Evolutionary conservation across 805 yeast genomes (phyloP).

Genomic region (Saturnispora besseyi): DNA sequence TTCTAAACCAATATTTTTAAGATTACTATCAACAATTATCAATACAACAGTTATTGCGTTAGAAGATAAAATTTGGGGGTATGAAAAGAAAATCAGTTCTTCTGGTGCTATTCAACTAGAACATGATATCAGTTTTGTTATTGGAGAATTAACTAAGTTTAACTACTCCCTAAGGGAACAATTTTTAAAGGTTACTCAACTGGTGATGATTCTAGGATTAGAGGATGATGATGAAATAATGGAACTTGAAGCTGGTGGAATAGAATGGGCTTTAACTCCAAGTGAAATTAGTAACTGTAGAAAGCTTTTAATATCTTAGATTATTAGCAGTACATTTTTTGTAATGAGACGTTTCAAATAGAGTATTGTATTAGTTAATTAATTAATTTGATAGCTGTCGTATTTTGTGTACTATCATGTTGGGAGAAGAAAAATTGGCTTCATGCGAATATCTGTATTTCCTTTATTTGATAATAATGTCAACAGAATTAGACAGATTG

Average conservation of each 20-base stretch:
- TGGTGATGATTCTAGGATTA: constrained; percentile 71
- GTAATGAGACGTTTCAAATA: background rate
- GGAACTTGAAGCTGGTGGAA: constrained; percentile 16
- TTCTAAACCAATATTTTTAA: constrained; percentile 36
- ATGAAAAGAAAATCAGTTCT: constrained; percentile 65
- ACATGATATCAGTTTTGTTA: constrained; percentile 65
- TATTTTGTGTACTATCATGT: background rate
- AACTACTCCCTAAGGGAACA: constrained; percentile 68
- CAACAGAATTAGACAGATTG: background rate
- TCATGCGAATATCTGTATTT: background rate
- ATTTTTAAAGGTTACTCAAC: constrained; percentile 75
- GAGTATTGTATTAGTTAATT: background rate
- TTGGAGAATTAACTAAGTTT: constrained; percentile 63
- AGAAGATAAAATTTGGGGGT: constrained; percentile 59
- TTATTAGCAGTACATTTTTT: background rate
- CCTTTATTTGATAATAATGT: background rate
- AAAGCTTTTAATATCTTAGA: background rate
- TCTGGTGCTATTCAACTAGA: constrained; percentile 79
- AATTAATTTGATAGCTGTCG: background rate
- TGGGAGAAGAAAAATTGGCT: background rate
- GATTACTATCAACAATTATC: constrained; percentile 43
- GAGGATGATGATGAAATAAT: constrained; percentile 50
- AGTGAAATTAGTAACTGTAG: constrained; percentile 41
- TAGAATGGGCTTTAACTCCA: constrained; percentile 68
- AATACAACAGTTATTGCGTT: constrained; percentile 44